phyloP scores from a whole-genome alignment of 2,329 filamentous ascomycete genomes.

The Aspergillus ruber region DNA sequence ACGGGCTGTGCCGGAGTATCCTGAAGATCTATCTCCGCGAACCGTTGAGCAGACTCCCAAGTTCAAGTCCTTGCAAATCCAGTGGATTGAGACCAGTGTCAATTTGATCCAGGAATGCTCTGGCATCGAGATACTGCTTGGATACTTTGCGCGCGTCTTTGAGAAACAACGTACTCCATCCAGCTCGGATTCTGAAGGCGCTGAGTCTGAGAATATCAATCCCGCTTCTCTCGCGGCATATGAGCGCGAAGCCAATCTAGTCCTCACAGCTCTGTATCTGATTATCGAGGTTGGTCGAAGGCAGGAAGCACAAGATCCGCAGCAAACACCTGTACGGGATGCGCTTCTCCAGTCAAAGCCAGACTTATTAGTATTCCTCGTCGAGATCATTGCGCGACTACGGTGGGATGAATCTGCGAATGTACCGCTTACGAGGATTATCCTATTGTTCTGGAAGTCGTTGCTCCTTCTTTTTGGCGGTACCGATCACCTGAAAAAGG shows the following conservation, averaged over 20 bases:
- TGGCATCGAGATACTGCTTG: conserved; percentile 30
- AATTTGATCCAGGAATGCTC: conserved; percentile 31
- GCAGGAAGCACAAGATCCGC: conserved; percentile 23
- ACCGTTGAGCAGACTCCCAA: conserved; percentile 37
- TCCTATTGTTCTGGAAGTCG: conserved; percentile 87
- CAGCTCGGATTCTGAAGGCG: conserved; percentile 17
- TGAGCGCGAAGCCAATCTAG: conserved; percentile 36
- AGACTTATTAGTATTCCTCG: conserved; percentile 63
- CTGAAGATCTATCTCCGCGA: conserved; percentile 27
- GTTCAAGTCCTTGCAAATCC: conserved; percentile 43
- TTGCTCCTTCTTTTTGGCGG: conserved; percentile 81
- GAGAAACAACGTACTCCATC: conserved; percentile 27
- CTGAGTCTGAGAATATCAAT: conserved; percentile 25
- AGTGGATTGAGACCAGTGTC: conserved; percentile 41
- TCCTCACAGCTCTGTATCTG: conserved; percentile 39
- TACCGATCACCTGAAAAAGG: conserved; percentile 61
- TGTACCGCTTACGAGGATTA: conserved; percentile 59
- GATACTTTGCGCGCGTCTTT: conserved; percentile 33
- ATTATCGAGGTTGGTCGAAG: conserved; percentile 36
- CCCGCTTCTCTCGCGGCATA: conserved; percentile 29
- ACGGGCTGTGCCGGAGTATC: conserved; percentile 24
- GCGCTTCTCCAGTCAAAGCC: conserved; percentile 54
- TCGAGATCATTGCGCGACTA: conserved; percentile 61
- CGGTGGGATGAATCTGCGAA: conserved; percentile 60
- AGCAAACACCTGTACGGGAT: conserved; percentile 21